Conservation (phyloP, 305 asterid species). For the Fraxinus angustifolia region DNA sequence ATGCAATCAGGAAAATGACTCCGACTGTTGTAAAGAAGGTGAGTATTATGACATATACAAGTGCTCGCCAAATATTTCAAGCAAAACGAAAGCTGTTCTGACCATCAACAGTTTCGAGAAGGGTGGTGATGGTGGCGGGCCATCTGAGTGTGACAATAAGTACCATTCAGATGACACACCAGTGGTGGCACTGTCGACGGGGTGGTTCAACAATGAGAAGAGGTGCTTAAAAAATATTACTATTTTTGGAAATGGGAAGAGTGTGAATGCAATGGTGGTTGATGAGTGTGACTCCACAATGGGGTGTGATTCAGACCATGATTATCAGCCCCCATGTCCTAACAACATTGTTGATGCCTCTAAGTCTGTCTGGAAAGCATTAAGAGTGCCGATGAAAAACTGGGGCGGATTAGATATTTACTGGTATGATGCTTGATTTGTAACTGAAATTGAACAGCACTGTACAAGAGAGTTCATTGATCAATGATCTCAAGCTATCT, state of each 20-base stretch:
- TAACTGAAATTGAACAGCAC: background rate
- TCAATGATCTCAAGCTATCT: background rate
- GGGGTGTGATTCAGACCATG: slow-evolving; percentile 32
- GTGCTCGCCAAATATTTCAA: slow-evolving; percentile 41
- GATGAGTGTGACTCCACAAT: slow-evolving; percentile 38
- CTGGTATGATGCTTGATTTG: slow-evolving; percentile 33
- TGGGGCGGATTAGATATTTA: slow-evolving; percentile 31
- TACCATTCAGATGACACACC: slow-evolving; percentile 24
- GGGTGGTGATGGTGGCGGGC: slow-evolving; percentile 49
- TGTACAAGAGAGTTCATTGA: background rate
- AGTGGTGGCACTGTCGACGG: slow-evolving; percentile 28
- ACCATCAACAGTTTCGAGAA: slow-evolving; percentile 43
- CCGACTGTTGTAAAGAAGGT: slow-evolving; percentile 47
- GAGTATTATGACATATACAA: slow-evolving; percentile 32
- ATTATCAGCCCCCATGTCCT: slow-evolving; percentile 33
- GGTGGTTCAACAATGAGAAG: slow-evolving; percentile 24
- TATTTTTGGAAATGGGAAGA: slow-evolving; percentile 29
- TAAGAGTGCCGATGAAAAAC: slow-evolving; percentile 24
- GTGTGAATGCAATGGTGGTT: slow-evolving; percentile 36
- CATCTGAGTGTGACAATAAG: slow-evolving; percentile 26
- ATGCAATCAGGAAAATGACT: slow-evolving; percentile 43
- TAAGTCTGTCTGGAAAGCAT: slow-evolving; percentile 35
- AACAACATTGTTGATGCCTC: slow-evolving; percentile 37
- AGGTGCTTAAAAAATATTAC: slow-evolving; percentile 33
- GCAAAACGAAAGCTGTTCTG: slow-evolving; percentile 34